Base-by-base conservation (phyloP, 805 yeast genomes). In the Isabelozyma heimii region DNA sequence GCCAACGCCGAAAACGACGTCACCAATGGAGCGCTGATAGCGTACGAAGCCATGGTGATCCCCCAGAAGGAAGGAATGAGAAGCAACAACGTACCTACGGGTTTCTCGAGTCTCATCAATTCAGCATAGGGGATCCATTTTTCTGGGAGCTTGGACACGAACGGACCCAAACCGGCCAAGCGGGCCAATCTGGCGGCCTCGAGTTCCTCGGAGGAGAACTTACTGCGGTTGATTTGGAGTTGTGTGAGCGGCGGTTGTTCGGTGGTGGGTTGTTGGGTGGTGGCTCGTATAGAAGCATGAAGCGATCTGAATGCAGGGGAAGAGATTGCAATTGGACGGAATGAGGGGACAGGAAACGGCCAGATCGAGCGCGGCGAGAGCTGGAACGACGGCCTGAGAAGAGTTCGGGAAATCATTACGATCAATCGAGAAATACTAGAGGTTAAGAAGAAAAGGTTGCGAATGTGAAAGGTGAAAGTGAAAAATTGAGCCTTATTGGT, bases 31-130 rank as follows among this genome's bases (percentile, higher is more conserved):
- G 97, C 96, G 2, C 83, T 69, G 2, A 84, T 67, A 55, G 82
- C 74, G 54, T 78, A 86, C 0, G 95, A 92, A 0, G 97, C 97
- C 84, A 91, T 86, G 0, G 92, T 76, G 47, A 94, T 86, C 9
- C 96, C 87, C 98, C 98, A 94, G 42, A 89, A 80, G 45, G 96
- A 85, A 0, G 99, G 99, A 43, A 89, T 73, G 51, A 82, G 81
- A 40, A 94, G 71, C 26, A 92, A 72, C 78, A 89, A 83, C 0
- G 97, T 88, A 0, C 99, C 99, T n/a, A 88, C 95, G 0, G 99
- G 99, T 58, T 89, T 89, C 62, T 94, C 99, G 47, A 92, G 67
- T 47, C 99, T 76, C 87, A 91, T 85, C 47, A 94, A 72, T 61
- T 90, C 96, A 40, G 97, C 96, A 63, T 91, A 94, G 0, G 99